Base-by-base conservation (phyloP, 495 filamentous ascomycete genomes). In the Pseudoneurospora amorphoporcata region DNA sequence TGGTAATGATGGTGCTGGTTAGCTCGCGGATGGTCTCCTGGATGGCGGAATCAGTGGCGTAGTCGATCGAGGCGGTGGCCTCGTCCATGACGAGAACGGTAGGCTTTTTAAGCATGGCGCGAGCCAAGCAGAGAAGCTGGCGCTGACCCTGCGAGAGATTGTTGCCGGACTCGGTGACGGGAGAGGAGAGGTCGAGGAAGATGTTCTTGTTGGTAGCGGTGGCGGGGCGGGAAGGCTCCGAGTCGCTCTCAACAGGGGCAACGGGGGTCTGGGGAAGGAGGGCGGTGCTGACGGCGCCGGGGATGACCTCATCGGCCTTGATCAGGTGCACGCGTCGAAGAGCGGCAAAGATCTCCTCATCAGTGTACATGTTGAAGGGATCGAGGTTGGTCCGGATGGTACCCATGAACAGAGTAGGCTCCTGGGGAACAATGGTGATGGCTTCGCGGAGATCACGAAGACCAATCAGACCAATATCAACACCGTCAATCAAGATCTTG, bases 21-120 rank as follows among this genome's bases (percentile, higher is more conserved):
- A 98, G 85, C 79, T 97, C 93, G 43, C 93, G 90, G 72, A 99
- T 92, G 0, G 96, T 98, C 71, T 92, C 92, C 80, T 99, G 96
- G 78, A 99, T 98, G 81, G 97, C 97, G 73, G 89, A 84, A 77
- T 99, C 96, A 17, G 95, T 99, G 41, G 89, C 90, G 82, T 98
- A 98, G 85, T 99, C 96, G 79, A 99, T 98, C 1, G 93, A 97
- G 0, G 95, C 96, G 7, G 96, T 99, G 19, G 96, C 96, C 84
- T 99, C 96, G 81, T 99, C 96, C 95, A 99, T 98, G 79, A 99
- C 91, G 4, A 99, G 84, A 19, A 99, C 95, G 58, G 90, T 92
- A 0, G 96, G 95, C 39, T 88, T 88, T 84, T 94, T 98, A 76
- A 99, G 91, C 65, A 99, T 87, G 1, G 96, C 96, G 23, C 96